A percentile compares a stretch with the other conserved stretches of the same genome.
Conservation (phyloP, 768 basidiomycete genomes). For the Boletus pseudo-olivaceus region DNA sequence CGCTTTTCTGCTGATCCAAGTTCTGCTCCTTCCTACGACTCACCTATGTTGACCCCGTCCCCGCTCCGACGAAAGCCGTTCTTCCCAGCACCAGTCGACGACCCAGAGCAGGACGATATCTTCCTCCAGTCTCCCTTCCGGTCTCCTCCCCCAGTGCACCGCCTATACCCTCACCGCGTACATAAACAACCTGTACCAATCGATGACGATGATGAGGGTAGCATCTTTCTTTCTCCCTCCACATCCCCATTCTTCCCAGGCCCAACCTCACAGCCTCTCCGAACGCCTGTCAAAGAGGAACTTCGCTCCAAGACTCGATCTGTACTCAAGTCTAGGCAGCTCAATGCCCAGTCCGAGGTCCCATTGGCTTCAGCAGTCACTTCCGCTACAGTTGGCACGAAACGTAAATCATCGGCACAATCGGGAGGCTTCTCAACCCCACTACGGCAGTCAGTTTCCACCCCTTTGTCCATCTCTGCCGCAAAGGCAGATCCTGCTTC, state of each 20-base stretch:
- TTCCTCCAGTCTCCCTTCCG: constrained; percentile 54
- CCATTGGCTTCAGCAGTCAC: constrained; percentile 14
- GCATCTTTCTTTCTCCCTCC: constrained; percentile 53
- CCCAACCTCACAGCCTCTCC: constrained; percentile 47
- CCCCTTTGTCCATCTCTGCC: constrained; percentile 38
- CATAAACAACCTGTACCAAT: constrained; percentile 27
- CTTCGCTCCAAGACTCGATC: constrained; percentile 39
- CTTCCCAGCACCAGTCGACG: constrained; percentile 31
- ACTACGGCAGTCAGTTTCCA: constrained; percentile 43
- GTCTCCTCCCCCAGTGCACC: constrained; percentile 43
- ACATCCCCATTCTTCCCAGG: constrained; percentile 43
- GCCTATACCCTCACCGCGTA: constrained; percentile 41
- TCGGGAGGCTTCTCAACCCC: constrained; percentile 53
- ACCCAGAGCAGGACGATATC: constrained; percentile 44
- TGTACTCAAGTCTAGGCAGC: constrained; percentile 36
- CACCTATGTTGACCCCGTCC: constrained; percentile 64
- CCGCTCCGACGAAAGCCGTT: constrained; percentile 48
- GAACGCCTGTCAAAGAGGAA: constrained; percentile 58
- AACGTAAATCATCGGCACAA: constrained; percentile 57
- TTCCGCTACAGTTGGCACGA: constrained; percentile 49
- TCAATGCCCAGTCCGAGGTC: constrained; percentile 21
- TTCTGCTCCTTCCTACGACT: constrained; percentile 40
- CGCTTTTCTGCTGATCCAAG: constrained; percentile 20
- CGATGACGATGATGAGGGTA: constrained; percentile 58
- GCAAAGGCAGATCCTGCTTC: constrained; percentile 32